Base-by-base conservation (phyloP, 371 early-diverging fungal species). In the Blastocladiella emersonii region DNA sequence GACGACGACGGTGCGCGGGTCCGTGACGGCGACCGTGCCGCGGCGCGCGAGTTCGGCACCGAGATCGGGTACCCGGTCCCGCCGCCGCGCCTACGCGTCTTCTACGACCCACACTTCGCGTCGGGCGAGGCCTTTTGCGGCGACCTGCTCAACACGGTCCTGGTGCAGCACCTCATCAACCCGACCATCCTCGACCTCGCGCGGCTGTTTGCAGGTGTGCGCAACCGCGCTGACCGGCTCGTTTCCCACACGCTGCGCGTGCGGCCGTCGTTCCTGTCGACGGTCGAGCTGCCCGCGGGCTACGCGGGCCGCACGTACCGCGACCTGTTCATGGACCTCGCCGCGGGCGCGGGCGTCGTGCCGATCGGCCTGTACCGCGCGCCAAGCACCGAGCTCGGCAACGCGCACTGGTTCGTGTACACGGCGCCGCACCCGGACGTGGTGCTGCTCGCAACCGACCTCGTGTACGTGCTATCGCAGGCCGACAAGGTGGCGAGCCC, bases 391-490 rank as follows among this genome's bases (percentile, higher is more conserved):
- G 17, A 10, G 12, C 6, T 59, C 25, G 37, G 32, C 0, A 59
- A 59, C 32, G 1, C 19, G 27, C 25, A 13, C 30, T 17, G 21
- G n/a, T 59, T 59, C 6, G 59, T 59, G 59, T 59, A 59, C 17
- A 59, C 59, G 27, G 44, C 25, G 1, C 59, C 59, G 59, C 53
- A 51, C 32, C 53, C 53, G 32, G 53, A 51, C 2, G 53, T 51
- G 15, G 32, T 30, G 27, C 32, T 51, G 30, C 7, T 30, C 15
- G 53, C 12, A 12, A 30, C 15, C 30, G 53, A 51, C 53, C 4
- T 30, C 30, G 30, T 51, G 32, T 51, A 51, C 8, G 32, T 51
- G 27, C 5, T 51, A 30, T 7, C 19, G 45, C 45, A 3, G 45
- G 10, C 39, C 5, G 13, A 8, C 5, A 8, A 5, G 5, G 13